phyloP scores from a whole-genome alignment of 129 eudicot species.

The Saussurea involucrata region DNA sequence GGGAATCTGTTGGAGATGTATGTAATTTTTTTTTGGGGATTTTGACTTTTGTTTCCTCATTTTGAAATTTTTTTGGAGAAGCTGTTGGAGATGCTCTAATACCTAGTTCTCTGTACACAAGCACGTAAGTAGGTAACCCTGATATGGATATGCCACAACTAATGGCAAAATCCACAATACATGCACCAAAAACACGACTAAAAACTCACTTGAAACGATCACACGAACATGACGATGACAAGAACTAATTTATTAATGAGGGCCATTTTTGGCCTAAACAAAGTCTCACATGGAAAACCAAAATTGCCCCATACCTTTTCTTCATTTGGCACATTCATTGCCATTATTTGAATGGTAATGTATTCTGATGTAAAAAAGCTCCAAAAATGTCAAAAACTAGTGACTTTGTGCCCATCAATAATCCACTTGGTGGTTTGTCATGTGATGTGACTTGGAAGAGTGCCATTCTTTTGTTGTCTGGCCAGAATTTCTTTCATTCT shows the following conservation, averaged over 20 bases:
- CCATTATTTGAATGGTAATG: slow-evolving; percentile 12
- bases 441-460: slow-evolving; percentile 6
- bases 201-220: neutral
- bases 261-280: slow-evolving; percentile 16
- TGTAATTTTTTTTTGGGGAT: no score
- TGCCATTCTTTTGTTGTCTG: slow-evolving; percentile 2
- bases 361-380: slow-evolving; percentile 15
- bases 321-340: slow-evolving; percentile 15
- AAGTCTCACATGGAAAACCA: neutral
- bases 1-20: no score
- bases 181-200: slow-evolving; percentile 3
- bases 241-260: neutral
- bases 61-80: no score
- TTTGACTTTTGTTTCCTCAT: no score
- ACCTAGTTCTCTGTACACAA: neutral
- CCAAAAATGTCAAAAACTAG: slow-evolving; percentile 29
- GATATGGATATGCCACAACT: neutral
- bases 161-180: neutral
- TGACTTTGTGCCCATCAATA: slow-evolving; percentile 13
- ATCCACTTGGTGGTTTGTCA: slow-evolving; percentile 15
- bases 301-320: neutral
- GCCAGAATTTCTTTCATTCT: neutral
- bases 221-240: neutral
- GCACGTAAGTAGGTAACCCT: slow-evolving; percentile 4
- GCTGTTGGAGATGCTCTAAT: no score